Evolutionary conservation across 2,329 filamentous ascomycete genomes (phyloP), one percentile per base, ranked within the genome.

Genomic region (Diaporthe citriasiana): DNA sequence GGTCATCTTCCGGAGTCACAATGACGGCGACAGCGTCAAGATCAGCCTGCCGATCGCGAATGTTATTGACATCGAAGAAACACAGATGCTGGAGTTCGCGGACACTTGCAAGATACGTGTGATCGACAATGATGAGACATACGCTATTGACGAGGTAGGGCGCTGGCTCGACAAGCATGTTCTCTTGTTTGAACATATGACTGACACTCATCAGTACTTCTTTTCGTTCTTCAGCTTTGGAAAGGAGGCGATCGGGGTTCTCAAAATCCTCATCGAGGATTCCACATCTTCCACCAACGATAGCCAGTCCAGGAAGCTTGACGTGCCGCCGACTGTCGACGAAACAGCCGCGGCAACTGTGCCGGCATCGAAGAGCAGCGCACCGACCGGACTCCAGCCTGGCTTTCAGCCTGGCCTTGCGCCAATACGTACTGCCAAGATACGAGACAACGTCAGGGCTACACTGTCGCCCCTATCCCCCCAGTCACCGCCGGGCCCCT

Each of bases 11-110:
- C 90, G 95, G 68, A 96, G 95, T 15, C 95, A 97, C 83, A 98
- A 98, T 80, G 96, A 98, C 76, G 96, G 97, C 13, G 95, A 98
- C 81, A 98, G 95, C 80, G 94, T 99, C 82, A 98, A 98, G 85
- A 97, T 98, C 72, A 97, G 94, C 0, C 85, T 98, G 38, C 96
- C 95, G 0, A 93, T 98, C 69, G 89, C 92, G 74, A 98, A 97
- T 77, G 89, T 98, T 27, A 92, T 98, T 73, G 96, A 98, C 78
- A 92, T 98, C 59, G 97, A 98, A 82, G 94, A 98, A 77, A 97
- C 93, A 63, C 93, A 94, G 73, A 95, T 98, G 84, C 89, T 97
- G 72, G 94, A 97, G 76, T 95, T 97, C 82, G 95, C 95, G 30
- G 94, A 98, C 76, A 98, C 97, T 0, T 93, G 97, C 85, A 98